These are phyloP conservation scores for Backusella psychrophila DNA, from an alignment of 192 early-diverging fungal species.

Conservation along the genomic window DNA sequence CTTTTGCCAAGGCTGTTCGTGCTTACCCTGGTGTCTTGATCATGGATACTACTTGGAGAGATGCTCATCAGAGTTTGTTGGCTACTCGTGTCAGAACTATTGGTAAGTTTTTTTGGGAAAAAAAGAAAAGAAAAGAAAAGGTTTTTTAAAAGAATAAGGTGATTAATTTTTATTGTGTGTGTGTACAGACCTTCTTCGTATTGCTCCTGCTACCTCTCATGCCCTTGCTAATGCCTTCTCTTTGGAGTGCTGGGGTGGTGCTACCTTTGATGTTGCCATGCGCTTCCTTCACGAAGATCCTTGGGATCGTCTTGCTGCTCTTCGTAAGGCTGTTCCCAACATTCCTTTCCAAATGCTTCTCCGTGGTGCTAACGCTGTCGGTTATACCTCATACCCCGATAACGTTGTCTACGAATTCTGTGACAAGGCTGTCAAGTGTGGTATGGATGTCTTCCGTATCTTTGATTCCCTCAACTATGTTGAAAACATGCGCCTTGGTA, in stretches of 20 bases:
- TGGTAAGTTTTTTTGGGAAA: conserved; percentile 60
- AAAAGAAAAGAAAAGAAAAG: background rate
- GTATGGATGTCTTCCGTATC: conserved; percentile 97
- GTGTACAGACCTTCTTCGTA: conserved; percentile 57
- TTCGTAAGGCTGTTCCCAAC: conserved; percentile 90
- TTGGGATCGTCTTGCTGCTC: conserved; percentile 86
- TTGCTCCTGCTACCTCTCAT: conserved; percentile 87
- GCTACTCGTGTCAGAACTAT: conserved; percentile 95
- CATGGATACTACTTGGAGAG: conserved; percentile 98
- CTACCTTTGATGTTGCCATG: conserved; percentile 96
- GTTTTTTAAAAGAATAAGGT: background rate
- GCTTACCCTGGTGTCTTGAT: conserved; percentile 84
- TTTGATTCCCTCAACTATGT: conserved; percentile 98
- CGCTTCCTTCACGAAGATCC: conserved; percentile 97
- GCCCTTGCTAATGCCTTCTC: conserved; percentile 86
- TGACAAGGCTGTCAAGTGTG: conserved; percentile 81
- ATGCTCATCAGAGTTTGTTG: conserved; percentile 93
- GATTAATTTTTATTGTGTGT: background rate
- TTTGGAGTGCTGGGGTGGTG: conserved; percentile 98
- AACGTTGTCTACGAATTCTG: conserved; percentile 98
- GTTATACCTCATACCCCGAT: conserved; percentile 97
- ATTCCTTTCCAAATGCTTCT: conserved; percentile 99
- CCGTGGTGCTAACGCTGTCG: conserved; percentile 96
- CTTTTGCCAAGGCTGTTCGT: conserved; percentile 89
- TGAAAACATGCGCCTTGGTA: conserved; percentile 94